Evolutionary conservation across 306 rosid genomes (phyloP), one percentile per base, ranked within the genome.

Genomic region (Dalbergia cultrata): DNA sequence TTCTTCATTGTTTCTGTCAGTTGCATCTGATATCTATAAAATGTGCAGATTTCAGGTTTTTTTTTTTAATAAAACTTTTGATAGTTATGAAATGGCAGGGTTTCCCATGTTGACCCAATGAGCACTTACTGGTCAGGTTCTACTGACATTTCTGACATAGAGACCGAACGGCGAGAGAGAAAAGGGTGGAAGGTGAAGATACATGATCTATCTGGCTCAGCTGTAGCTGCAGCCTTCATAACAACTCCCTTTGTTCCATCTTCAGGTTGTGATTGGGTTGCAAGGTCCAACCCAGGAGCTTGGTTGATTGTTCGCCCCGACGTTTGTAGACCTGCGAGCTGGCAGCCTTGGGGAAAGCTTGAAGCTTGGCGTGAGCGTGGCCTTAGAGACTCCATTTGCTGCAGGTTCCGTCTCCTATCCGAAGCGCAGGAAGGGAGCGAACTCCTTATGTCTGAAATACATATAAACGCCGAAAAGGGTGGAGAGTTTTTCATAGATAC

Each of bases 131-230:
- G 97, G 96, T 80, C 92, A 37, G 89, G 87, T 67, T 83, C 97
- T 57, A 72, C 72, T 31, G 93, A 87, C 67, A 72, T 53, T 82
- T 75, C 91, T 49, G 92, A 92, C 56, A 74, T 78, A 7, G 94
- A 90, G 74, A 59, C 68, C 0, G 92, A 82, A 84, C 87, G 97
- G 76, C 76, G 98, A 71, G 98, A 94, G 85, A 82, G 98, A 76
- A 94, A 90, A 80, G 98, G 97, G 67, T 94, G 98, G 98, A 94
- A 94, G 97, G 93, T 94, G 98, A 92, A 89, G 83, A 94, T 94
- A 78, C 98, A 94, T 80, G 98, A 94, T 83, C 97, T 94, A 63
- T 94, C 97, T 86, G 98, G 98, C 87, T 94, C 98, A 9, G 98
- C 97, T 81, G 97, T 92, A 78, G 98, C 98, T 70, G 97, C 97